A percentile compares a stretch with the other conserved stretches of the same genome.
Evolutionary conservation across 73 alveolate genomes (phyloP).

Genomic region (Paramecium caudatum): DNA sequence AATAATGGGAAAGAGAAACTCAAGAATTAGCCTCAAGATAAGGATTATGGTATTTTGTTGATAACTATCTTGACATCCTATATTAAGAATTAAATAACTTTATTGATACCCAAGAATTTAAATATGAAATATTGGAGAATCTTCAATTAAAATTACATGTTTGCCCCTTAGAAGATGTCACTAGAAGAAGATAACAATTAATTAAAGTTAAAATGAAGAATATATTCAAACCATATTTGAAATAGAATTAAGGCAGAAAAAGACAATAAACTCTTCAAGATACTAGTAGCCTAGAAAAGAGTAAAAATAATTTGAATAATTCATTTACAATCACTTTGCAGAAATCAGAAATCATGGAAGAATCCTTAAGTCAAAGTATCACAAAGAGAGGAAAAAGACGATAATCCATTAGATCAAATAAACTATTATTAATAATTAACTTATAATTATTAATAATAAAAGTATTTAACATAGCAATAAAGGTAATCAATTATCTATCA

Average conservation of each 20-base stretch:
- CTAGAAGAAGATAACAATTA: constrained; percentile 34
- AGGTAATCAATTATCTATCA: no score
- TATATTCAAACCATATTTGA: constrained; percentile 12
- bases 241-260: neutral
- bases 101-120: neutral
- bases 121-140: constrained; percentile 36
- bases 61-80: neutral
- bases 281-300: neutral
- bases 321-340: neutral
- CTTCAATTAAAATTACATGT: neutral
- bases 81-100: constrained; percentile 43
- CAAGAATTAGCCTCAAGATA: neutral
- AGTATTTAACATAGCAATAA: no score
- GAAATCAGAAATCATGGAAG: neutral
- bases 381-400: constrained; percentile 14
- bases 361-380: neutral
- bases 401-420: constrained; percentile 6
- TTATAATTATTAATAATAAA: no score
- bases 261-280: neutral
- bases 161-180: constrained; percentile 30
- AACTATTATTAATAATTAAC: neutral
- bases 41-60: constrained; percentile 21
- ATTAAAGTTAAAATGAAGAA: constrained; percentile 17
- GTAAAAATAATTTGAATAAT: neutral
- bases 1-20: constrained; percentile 34